Evolutionary conservation across 176 grass and related monocot species (phyloP).

Genomic region (Pharus latifolius): DNA sequence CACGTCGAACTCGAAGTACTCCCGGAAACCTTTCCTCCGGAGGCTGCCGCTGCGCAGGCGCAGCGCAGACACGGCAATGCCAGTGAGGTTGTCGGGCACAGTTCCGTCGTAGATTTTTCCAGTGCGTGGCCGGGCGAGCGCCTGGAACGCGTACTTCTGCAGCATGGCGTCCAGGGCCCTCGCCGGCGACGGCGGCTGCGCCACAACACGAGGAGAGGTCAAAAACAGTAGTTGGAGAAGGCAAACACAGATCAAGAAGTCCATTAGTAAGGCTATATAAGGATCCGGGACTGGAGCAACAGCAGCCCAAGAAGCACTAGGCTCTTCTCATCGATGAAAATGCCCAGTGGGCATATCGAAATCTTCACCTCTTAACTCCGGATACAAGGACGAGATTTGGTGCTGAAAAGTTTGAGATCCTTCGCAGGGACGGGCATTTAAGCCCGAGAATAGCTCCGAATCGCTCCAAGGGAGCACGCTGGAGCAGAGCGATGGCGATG

Average conservation of each 20-base stretch:
- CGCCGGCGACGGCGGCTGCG: conserved; percentile 15
- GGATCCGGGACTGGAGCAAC: not conserved
- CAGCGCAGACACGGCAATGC: conserved; percentile 43
- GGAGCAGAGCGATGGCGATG: conserved; percentile 7
- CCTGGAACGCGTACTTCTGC: conserved; percentile 62
- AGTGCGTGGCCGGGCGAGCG: conserved; percentile 51
- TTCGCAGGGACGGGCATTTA: conserved; percentile 31
- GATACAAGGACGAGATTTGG: conserved; percentile 19
- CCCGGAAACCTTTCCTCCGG: conserved; percentile 21
- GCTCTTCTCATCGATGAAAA: not conserved
- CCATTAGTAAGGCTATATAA: not conserved
- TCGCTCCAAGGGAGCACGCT: not conserved
- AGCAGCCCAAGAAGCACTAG: conserved; percentile 1
- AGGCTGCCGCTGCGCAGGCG: conserved; percentile 88
- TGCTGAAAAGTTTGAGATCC: not conserved
- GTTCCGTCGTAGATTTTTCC: conserved; percentile 52
- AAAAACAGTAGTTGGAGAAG: conserved; percentile 10
- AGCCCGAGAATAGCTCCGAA: not conserved
- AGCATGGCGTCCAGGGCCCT: conserved; percentile 55
- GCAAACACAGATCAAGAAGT: not conserved
- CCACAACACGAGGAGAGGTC: not conserved
- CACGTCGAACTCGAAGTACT: conserved; percentile 52
- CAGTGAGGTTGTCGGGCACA: conserved; percentile 48
- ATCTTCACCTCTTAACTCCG: not conserved
- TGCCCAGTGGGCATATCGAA: not conserved